Conservation (phyloP, 495 filamentous ascomycete species). For the Aspergillus egyptiacus region DNA sequence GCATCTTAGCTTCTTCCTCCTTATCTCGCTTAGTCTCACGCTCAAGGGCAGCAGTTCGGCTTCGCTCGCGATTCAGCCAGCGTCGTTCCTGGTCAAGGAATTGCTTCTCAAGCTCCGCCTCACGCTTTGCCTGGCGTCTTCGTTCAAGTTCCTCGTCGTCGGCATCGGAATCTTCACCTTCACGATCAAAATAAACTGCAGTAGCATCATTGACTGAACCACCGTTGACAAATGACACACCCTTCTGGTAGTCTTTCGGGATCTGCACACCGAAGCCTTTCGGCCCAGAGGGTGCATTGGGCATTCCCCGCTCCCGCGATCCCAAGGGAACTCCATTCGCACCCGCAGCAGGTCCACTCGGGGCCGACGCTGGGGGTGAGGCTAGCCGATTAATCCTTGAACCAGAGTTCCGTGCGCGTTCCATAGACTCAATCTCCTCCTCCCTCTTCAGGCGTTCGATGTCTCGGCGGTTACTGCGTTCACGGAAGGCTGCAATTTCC, state of each 20-base stretch:
- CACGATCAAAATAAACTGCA: conserved; percentile 49
- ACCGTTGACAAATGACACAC: conserved; percentile 84
- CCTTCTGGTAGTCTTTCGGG: conserved; percentile 72
- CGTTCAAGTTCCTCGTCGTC: conserved; percentile 82
- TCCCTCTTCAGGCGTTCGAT: conserved; percentile 79
- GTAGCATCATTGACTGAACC: conserved; percentile 57
- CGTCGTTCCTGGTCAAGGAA: conserved; percentile 82
- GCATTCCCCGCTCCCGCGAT: conserved; percentile 62
- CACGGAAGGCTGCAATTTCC: conserved; percentile 91
- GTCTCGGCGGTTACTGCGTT: conserved; percentile 80
- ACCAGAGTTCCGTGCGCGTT: conserved; percentile 65
- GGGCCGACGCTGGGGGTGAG: conserved; percentile 62
- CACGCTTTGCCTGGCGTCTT: conserved; percentile 61
- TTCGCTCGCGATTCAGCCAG: conserved; percentile 85
- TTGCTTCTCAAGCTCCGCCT: conserved; percentile 69
- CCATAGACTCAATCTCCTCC: conserved; percentile 86
- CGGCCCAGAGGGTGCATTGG: conserved; percentile 77
- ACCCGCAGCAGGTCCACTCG: conserved; percentile 63
- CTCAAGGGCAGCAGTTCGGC: conserved; percentile 73
- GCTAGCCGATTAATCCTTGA: conserved; percentile 62
- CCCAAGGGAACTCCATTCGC: conserved; percentile 83
- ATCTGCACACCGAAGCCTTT: conserved; percentile 65
- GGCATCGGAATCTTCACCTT: conserved; percentile 85
- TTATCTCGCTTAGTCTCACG: conserved; percentile 74
- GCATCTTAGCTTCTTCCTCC: conserved; percentile 54